Base-by-base conservation (phyloP, 2,329 filamentous ascomycete species). In the Periglandula ipomoeae region DNA sequence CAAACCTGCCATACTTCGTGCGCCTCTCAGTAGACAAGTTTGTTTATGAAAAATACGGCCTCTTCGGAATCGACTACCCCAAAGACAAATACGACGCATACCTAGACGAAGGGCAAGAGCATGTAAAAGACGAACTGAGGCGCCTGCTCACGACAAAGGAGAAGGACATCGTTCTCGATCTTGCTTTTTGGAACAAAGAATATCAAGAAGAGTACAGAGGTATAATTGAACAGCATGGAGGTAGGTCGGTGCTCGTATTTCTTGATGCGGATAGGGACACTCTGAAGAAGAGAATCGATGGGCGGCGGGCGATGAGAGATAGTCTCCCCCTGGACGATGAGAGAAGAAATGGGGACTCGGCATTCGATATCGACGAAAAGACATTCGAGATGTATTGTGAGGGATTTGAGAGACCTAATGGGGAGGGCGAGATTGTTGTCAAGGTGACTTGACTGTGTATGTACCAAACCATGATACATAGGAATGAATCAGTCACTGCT, bases 131-230 rank as follows among this genome's bases (percentile, higher is more conserved):
- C n/a, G 43, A 46, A 2, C 39, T 60, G 3, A 35, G 37, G 10
- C 22, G 27, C 4, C 49, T 61, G 0, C 32, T 57, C 2, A 32
- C 54, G 7, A 50, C 53, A 1, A 50, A 51, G 4, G 30, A 47
- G 1, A 53, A 39, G 4, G 57, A 65, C 38, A 49, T 63, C n/a
- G 53, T 65, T 1, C 46, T 65, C 7, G 65, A 67, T 37, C 49
- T 61, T 2, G 61, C 63, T 0, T 62, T 65, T 48, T 66, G 59
- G 39, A 56, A 55, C 37, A 60, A 56, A 47, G 53, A 56, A 7
- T 63, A 66, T 35, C 51, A 64, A 6, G 59, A 63, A 15, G 56
- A 63, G 38, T 63, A 59, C 37, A 63, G 61, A 49, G 20, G 22
- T 2, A 24, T 62, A 0, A 51, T 64, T 6, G 55, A 63, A 37